Evolutionary conservation across 768 basidiomycete genomes (phyloP).

Genomic region (Aureoboletus auriporus): DNA sequence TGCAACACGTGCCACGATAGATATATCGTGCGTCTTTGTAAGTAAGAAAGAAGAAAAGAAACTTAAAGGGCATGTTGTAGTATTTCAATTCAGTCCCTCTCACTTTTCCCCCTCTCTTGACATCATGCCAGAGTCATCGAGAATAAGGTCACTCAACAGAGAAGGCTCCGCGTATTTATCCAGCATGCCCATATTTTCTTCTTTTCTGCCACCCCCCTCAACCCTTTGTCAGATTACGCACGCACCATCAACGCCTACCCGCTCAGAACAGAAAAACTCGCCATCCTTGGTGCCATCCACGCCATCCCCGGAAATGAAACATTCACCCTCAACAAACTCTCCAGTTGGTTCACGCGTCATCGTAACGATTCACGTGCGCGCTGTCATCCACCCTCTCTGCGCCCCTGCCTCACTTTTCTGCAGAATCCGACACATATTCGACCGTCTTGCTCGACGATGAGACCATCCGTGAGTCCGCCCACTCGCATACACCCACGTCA

Average conservation of each 20-base stretch:
- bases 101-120: too few species aligned
- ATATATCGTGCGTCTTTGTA: too few species aligned
- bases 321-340: constrained; percentile 15
- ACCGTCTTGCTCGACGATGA: constrained; percentile 20
- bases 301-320: constrained; percentile 21
- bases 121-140: neutral
- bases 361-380: constrained; percentile 5
- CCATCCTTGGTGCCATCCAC: constrained; percentile 10
- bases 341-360: constrained; percentile 21
- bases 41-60: too few species aligned
- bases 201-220: neutral
- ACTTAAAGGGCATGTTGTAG: neutral
- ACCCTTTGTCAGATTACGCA: constrained; percentile 16
- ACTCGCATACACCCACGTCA: neutral
- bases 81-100: neutral
- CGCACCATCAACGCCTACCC: constrained; percentile 14
- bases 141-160: neutral
- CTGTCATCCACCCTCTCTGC: too few species aligned
- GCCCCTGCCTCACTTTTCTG: too few species aligned
- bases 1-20: constrained; percentile 2
- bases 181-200: neutral
- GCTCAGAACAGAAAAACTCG: constrained; percentile 5
- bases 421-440: neutral
- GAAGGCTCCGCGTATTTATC: constrained; percentile 4
- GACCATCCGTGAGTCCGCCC: constrained; percentile 18